These are phyloP conservation scores for Fomitopsis pulvina DNA, from an alignment of 768 basidiomycete genomes.

Conservation along the genomic window DNA sequence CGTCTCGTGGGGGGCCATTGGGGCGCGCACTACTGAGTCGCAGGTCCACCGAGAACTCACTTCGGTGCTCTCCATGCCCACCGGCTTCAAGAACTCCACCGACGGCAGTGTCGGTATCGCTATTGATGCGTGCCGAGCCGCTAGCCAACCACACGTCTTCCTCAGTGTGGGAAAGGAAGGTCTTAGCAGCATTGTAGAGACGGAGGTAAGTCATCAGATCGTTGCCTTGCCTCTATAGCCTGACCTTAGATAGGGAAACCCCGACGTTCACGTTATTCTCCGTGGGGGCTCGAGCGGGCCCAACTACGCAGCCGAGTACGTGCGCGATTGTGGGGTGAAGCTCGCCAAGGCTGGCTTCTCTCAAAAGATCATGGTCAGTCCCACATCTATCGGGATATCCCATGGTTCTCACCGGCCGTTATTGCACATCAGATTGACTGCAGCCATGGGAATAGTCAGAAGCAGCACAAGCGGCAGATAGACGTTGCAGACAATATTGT, in stretches of 20 bases:
- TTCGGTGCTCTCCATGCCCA: slow-evolving; percentile 87
- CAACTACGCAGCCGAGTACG: slow-evolving; percentile 78
- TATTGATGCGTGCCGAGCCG: slow-evolving; percentile 92
- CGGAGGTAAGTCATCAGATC: slow-evolving; percentile 47
- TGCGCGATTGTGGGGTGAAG: slow-evolving; percentile 68
- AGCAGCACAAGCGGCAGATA: slow-evolving; percentile 84
- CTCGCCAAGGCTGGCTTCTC: slow-evolving; percentile 72
- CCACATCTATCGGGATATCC: background rate
- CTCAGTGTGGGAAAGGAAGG: slow-evolving; percentile 97
- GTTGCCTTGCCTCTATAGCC: background rate
- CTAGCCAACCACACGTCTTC: slow-evolving; percentile 89
- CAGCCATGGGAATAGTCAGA: slow-evolving; percentile 92
- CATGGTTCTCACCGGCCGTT: slow-evolving; percentile 2
- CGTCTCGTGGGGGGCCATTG: slow-evolving; percentile 95
- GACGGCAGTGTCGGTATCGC: slow-evolving; percentile 91
- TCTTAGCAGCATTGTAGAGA: slow-evolving; percentile 90
- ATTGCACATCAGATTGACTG: slow-evolving; percentile 69
- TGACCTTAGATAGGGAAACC: slow-evolving; percentile 61
- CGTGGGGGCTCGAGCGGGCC: slow-evolving; percentile 88
- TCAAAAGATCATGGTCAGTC: slow-evolving; percentile 78
- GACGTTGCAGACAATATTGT: slow-evolving; percentile 91
- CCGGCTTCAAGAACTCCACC: slow-evolving; percentile 98
- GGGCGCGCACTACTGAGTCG: slow-evolving; percentile 87
- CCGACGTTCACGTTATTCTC: slow-evolving; percentile 89
- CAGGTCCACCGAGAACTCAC: slow-evolving; percentile 89